These are phyloP conservation scores for Pichia scutulata DNA, from an alignment of 805 yeast species.

Conservation along the genomic window DNA sequence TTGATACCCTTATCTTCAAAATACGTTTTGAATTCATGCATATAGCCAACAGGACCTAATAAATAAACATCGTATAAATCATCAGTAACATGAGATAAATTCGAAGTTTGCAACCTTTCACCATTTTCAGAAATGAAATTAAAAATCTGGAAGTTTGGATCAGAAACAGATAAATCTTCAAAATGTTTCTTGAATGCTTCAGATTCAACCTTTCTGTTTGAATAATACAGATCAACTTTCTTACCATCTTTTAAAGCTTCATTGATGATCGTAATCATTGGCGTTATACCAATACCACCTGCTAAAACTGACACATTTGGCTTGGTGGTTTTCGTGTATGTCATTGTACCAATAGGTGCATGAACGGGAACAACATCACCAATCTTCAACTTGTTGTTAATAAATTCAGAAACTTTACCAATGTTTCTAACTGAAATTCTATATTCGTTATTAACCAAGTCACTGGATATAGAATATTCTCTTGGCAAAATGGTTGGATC, in stretches of 20 bases:
- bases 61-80: slow-evolving; percentile 24
- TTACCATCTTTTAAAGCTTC: slow-evolving; percentile 28
- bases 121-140: slow-evolving; percentile 6
- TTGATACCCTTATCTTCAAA: slow-evolving; percentile 16
- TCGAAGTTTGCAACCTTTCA: slow-evolving; percentile 14
- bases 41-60: slow-evolving; percentile 31
- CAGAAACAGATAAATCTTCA: slow-evolving; percentile 1
- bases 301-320: slow-evolving; percentile 37
- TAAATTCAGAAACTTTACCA: slow-evolving; percentile 44
- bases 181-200: slow-evolving; percentile 12
- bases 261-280: slow-evolving; percentile 47
- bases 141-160: slow-evolving; percentile 4
- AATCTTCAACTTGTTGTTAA: slow-evolving; percentile 39
- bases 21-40: slow-evolving; percentile 23
- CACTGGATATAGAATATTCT: slow-evolving; percentile 50
- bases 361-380: slow-evolving; percentile 44
- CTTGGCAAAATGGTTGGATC: slow-evolving; percentile 31
- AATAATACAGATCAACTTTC: slow-evolving; percentile 29
- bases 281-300: slow-evolving; percentile 68
- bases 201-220: slow-evolving; percentile 20
- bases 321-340: slow-evolving; percentile 20
- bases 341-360: slow-evolving; percentile 54
- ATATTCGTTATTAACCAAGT: slow-evolving; percentile 32
- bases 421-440: slow-evolving; percentile 52
- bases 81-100: slow-evolving; percentile 19